Evolutionary conservation across 768 basidiomycete species (phyloP), one percentile per base, ranked within the genome.

Genomic region (Inosperma sp.): DNA sequence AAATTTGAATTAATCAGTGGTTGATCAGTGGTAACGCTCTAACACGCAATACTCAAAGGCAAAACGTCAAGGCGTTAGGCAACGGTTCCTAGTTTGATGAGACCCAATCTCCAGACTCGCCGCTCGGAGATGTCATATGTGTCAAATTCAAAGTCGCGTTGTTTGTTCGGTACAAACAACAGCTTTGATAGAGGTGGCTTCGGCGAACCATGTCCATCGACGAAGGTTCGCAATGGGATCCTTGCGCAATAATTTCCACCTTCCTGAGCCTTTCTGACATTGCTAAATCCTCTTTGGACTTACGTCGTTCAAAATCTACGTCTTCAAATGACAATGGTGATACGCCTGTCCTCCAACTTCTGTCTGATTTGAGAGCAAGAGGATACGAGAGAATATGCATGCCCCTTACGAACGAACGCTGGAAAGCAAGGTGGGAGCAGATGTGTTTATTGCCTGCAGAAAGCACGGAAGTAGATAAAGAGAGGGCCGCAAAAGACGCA

Each of bases 371-470:
- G 14, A 78, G 72, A 41, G 55, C 71, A 9, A 84, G 82, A 49
- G 87, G 87, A 14, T 97, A 93, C 62, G 83, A 88, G 48, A 64
- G 75, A 1, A 74, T 92, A 34, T 88, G 84, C 61, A 65, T 94
- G 14, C 93, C 93, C n/a, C 74, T 97, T n/a, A 93, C 94, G 19
- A 95, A 87, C 49, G 76, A 77, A 14, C 79, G 78, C 39, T 99
- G 96, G 96, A 82, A 80, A 59, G 75, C 80, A 55, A 74, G 96
- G 49, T 99, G 96, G 95, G 76, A 79, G 56, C 73, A 82, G 48
- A 91, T 98, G 81, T 99, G 96, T 68, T 72, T 92, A 55, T 67
- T 88, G 50, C 75, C 81, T 2, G 67, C 49, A 60, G 64, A 54
- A 51, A 71, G 59, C 56, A 66, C 62, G 17, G 56, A 71, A 58